Percentiles rank a stretch among this genome's conserved stretches.
Conservation (phyloP, 768 basidiomycete species). For the Mycena albidolilacea region DNA sequence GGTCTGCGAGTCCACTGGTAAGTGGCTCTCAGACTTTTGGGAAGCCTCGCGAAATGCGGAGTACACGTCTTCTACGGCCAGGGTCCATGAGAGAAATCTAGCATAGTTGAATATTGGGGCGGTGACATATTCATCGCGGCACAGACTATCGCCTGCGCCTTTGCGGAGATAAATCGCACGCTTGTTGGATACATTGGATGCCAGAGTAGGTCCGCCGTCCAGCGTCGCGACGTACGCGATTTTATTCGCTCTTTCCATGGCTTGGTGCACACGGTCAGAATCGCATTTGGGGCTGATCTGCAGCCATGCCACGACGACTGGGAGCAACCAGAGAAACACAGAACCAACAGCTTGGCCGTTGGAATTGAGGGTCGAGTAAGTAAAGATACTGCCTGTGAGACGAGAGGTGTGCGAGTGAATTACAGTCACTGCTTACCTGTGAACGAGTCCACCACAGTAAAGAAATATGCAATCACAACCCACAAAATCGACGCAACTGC, state of each 20-base stretch:
- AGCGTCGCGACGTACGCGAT: constrained; percentile 48
- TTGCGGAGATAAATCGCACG: constrained; percentile 41
- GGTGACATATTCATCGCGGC: constrained; percentile 43
- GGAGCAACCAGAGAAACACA: constrained; percentile 34
- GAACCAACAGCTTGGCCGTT: constrained; percentile 59
- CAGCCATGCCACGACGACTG: constrained; percentile 54
- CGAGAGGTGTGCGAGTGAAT: too few species aligned
- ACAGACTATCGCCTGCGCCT: constrained; percentile 32
- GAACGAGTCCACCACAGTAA: constrained; percentile 36
- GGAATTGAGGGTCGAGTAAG: constrained; percentile 43
- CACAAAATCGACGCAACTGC: constrained; percentile 38
- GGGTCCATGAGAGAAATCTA: constrained; percentile 48
- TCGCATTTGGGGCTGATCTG: constrained; percentile 60
- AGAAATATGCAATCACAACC: constrained; percentile 36
- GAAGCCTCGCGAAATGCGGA: constrained; percentile 44
- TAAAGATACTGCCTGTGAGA: constrained; percentile 32
- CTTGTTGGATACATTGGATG: constrained; percentile 32
- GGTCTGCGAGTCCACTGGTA: constrained; percentile 37
- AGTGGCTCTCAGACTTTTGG: constrained; percentile 36
- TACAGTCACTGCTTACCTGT: constrained; percentile 26
- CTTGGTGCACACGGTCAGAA: constrained; percentile 46
- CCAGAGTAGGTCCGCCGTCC: constrained; percentile 27
- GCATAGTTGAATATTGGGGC: constrained; percentile 51
- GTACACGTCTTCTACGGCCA: constrained; percentile 44
- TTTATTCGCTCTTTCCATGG: constrained; percentile 49